Conservation (phyloP, 208 protist genomes). For the Acanthamoeba divionensis region DNA sequence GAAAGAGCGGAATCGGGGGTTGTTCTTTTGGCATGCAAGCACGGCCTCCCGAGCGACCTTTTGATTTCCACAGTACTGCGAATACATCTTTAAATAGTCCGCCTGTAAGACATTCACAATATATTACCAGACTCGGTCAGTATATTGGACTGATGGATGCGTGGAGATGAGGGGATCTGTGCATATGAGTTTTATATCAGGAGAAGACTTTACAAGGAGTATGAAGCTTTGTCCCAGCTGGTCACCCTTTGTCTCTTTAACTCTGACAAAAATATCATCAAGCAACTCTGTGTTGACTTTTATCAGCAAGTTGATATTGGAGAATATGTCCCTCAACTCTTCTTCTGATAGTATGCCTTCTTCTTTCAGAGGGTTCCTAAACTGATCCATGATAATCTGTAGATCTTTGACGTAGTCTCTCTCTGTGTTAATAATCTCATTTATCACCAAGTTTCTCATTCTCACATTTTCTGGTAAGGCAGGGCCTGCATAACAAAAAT, state of each 20-base stretch:
- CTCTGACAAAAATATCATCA: neutral
- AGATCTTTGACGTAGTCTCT: conserved; percentile 35
- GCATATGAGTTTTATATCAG: too few relatives aligned
- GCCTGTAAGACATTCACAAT: neutral
- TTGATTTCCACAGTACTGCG: conserved; percentile 43
- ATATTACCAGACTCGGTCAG: too few relatives aligned
- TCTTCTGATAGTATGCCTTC: conserved; percentile 5
- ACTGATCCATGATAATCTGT: neutral
- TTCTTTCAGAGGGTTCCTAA: neutral
- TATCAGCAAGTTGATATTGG: neutral
- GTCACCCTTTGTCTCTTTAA: conserved; percentile 32
- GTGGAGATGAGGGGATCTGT: too few relatives aligned
- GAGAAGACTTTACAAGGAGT: neutral
- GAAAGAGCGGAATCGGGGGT: neutral
- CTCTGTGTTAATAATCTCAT: conserved; percentile 50
- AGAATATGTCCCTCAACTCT: conserved; percentile 18
- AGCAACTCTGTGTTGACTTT: conserved; percentile 5
- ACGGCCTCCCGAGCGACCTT: neutral
- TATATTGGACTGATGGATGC: too few relatives aligned
- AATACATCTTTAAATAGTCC: conserved; percentile 51
- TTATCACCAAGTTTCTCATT: neutral
- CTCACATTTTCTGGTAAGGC: neutral
- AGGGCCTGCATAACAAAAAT: neutral
- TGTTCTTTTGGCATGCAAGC: neutral
- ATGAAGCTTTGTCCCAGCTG: conserved; percentile 9